Percentiles rank a stretch among this genome's conserved stretches.
Conservation (phyloP, 1,139 yeast species). For the Komagataea norvegica region DNA sequence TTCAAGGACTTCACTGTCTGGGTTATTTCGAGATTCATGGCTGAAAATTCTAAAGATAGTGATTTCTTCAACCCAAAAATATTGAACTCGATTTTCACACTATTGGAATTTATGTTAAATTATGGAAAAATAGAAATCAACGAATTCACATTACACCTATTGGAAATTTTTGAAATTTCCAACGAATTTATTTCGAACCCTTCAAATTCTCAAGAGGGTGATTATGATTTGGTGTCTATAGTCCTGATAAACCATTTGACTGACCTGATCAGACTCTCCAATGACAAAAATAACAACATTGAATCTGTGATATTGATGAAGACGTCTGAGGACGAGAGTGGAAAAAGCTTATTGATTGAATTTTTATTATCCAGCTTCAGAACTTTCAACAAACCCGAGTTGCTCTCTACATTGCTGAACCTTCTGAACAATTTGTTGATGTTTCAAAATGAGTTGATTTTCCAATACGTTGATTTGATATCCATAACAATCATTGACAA, state of each 20-base stretch:
- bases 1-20: constrained; percentile 53
- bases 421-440: constrained; percentile 20
- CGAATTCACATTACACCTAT: constrained; percentile 33
- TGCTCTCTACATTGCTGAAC: constrained; percentile 20
- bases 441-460: constrained; percentile 23
- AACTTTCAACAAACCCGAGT: constrained; percentile 19
- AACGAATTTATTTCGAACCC: constrained; percentile 26
- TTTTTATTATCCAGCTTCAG: constrained; percentile 22
- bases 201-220: constrained; percentile 9
- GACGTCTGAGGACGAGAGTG: constrained; percentile 9
- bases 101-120: constrained; percentile 43
- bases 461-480: constrained; percentile 22
- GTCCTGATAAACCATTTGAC: constrained; percentile 23
- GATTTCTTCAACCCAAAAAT: constrained; percentile 30
- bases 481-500: constrained; percentile 20
- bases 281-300: constrained; percentile 15
- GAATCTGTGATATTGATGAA: constrained; percentile 12
- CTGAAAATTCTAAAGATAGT: constrained; percentile 16
- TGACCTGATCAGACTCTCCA: constrained; percentile 17
- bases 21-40: constrained; percentile 44
- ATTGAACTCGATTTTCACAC: constrained; percentile 35
- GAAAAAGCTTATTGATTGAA: constrained; percentile 19
- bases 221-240: constrained; percentile 20
- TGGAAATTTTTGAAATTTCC: constrained; percentile 27
- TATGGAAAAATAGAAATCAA: constrained; percentile 42